Base-by-base conservation (phyloP, 805 yeast genomes). In the Clavispora phyllophila region DNA sequence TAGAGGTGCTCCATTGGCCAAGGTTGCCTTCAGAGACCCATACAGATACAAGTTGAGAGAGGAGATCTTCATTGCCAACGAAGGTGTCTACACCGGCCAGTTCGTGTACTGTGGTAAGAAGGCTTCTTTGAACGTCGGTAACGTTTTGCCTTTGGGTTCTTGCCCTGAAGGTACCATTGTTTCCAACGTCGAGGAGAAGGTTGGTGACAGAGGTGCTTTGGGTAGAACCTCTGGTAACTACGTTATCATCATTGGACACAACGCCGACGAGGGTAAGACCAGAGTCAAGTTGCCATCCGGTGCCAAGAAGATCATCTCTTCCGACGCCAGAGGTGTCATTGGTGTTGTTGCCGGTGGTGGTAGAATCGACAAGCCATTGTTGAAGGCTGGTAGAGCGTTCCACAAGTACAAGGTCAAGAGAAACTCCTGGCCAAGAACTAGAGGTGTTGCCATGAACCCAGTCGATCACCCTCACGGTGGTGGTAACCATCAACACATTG, bases 401-500 rank as follows among this genome's bases (percentile, higher is more conserved):
- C 44, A 41, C 44, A 41, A 41, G 40, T 41, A 41, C 44, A 41
- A 36, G 40, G 44, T 36, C 26, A 41, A 41, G 44, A 36, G 40
- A 31, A 36, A 41, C 44, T 36, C 40, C 23, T 36, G 44, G 44
- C 44, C 44, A 19, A 41, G 27, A 27, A 36, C 40, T 15, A 36
- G 44, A 31, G 44, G 44, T 41, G 44, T 41, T 24, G 44, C 44
- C 44, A 42, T 42, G 44, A 42, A 42, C 44, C 41, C 41, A 20
- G 44, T 42, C 23, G 44, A 42, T 27, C 44, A 41, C 40, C 44
- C 44, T 28, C 44, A 41, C 37, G 44, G 44, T 41, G 44, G 44
- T 41, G 44, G 44, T 41, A 63, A 63, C 66, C 68, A 63, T 60
- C 63, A 59, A 53, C 63, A 59, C 45, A 59, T 59, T 56, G 63